Base-by-base conservation (phyloP, 495 filamentous ascomycete species). In the Podospora tetraspora region DNA sequence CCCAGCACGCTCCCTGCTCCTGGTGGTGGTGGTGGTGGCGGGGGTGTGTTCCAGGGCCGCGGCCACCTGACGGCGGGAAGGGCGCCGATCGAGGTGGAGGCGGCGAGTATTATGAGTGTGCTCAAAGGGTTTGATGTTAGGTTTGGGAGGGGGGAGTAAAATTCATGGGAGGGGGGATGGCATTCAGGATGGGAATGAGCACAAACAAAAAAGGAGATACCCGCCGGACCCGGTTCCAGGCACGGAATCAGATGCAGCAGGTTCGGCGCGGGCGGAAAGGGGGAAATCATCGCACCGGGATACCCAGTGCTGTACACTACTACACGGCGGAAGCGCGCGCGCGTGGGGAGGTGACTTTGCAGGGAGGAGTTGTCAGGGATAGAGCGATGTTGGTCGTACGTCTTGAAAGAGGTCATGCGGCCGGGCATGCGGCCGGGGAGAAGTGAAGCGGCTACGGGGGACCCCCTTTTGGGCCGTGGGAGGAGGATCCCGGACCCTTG, bases 101-200 rank as follows among this genome's bases (percentile, higher is more conserved):
- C 92, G 1, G 91, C 91, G 5, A 93, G 90, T 75, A 91, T 96
- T 27, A 93, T 94, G 89, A 88, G 88, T 56, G 92, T 95, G 30
- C 76, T 96, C 66, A 91, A 90, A 70, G 88, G 89, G 66, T 92
- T 96, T 74, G 92, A 96, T 74, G 84, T 91, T 52, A 77, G 92
- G 56, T 96, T 96, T 77, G 89, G 87, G 8, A 75, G 73, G 64
- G 77, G 77, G 10, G 68, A 74, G 60, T 77, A 63, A 70, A 27
- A 60, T 4, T 11, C 43, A 19, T 37, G 32, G 11, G 16, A 52
- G n/a, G 43, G 6, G 19, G 16, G 16, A n/a, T 52, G n/a, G 16
- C 43, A 52, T 52, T n/a, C 19, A 2, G 43, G 1, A n/a, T n/a
- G n/a, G n/a, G n/a, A n/a, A n/a, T n/a, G 43, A n/a, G 43, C 19